phyloP scores from a whole-genome alignment of 345 rosid genomes.

The Noccaea bulbosa region DNA sequence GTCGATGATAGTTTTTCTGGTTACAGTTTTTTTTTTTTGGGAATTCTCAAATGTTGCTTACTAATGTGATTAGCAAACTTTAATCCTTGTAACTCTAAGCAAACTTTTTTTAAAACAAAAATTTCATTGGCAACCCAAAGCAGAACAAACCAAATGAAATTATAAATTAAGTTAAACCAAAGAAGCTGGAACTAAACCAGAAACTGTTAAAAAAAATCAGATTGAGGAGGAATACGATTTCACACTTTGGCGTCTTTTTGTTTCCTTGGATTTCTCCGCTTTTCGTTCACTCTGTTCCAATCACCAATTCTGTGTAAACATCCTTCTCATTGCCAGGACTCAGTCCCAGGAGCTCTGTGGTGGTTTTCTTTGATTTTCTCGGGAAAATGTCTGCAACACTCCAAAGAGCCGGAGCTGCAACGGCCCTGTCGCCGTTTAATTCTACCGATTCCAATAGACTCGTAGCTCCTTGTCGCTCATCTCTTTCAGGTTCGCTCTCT shows the following conservation, averaged over 20 bases:
- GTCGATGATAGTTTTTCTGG: too few species aligned
- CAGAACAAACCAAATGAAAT: conserved; percentile 6
- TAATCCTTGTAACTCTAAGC: too few species aligned
- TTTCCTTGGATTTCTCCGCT: conserved; percentile 28
- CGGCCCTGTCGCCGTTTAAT: conserved; percentile 51
- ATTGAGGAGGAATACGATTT: not conserved
- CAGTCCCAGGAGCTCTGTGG: not conserved
- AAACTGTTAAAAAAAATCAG: not conserved
- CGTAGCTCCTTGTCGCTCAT: conserved; percentile 42
- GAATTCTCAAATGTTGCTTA: too few species aligned
- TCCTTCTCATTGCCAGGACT: not conserved
- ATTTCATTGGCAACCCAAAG: too few species aligned
- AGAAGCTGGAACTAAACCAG: not conserved
- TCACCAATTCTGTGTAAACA: not conserved
- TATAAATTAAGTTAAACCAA: not conserved
- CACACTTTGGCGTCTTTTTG: not conserved
- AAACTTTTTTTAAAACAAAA: too few species aligned
- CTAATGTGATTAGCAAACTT: too few species aligned
- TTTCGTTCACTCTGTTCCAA: not conserved
- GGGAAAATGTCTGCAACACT: conserved; percentile 62
- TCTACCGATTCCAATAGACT: conserved; percentile 55
- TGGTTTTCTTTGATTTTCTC: not conserved
- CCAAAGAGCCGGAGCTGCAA: conserved; percentile 65
- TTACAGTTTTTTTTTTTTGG: too few species aligned
- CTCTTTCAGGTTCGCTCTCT: conserved; percentile 52